Base-by-base conservation (phyloP, 108 stramenopile species). In the Phaeodactylum tricornutum region DNA sequence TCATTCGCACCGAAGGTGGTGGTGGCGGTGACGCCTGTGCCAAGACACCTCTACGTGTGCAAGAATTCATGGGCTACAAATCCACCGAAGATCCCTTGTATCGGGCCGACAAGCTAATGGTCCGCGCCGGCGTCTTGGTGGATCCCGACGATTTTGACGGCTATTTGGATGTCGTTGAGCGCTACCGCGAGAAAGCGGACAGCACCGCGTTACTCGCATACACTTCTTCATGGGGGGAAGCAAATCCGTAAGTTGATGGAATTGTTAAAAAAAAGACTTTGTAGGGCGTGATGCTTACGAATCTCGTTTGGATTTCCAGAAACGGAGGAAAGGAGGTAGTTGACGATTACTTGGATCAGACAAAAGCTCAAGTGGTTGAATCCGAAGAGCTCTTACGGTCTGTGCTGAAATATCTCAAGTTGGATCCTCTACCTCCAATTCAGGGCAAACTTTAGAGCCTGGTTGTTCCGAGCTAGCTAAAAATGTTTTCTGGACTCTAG, bases 261-360 rank as follows among this genome's bases (percentile, higher is more conserved):
- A 69, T 62, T 55, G 67, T 57, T 3, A 63, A 62, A 17, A 62
- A 55, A 19, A n/a, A n/a, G n/a, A n/a, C n/a, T n/a, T n/a, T n/a
- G n/a, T n/a, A n/a, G n/a, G n/a, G n/a, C n/a, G n/a, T n/a, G n/a
- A n/a, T n/a, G n/a, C n/a, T n/a, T n/a, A n/a, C n/a, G 76, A 2
- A 84, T 80, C 57, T 62, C 66, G 3, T n/a, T n/a, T n/a, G n/a
- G n/a, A n/a, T n/a, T n/a, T n/a, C n/a, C n/a, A n/a, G n/a, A n/a
- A 80, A 80, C 51, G 84, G 84, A 1, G 75, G 84, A 12, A 81
- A 85, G 47, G 84, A 85, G 29, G 68, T 69, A 15, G 62, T 81
- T 41, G 84, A 85, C 58, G 79, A 78, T n/a, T 85, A 85, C 47
- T 55, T 85, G 46, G 77, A 81, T 24, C 57, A 64, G 31, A 81